Conservation (phyloP, 2,329 filamentous ascomycete genomes). For the Biscogniauxia sp. region DNA sequence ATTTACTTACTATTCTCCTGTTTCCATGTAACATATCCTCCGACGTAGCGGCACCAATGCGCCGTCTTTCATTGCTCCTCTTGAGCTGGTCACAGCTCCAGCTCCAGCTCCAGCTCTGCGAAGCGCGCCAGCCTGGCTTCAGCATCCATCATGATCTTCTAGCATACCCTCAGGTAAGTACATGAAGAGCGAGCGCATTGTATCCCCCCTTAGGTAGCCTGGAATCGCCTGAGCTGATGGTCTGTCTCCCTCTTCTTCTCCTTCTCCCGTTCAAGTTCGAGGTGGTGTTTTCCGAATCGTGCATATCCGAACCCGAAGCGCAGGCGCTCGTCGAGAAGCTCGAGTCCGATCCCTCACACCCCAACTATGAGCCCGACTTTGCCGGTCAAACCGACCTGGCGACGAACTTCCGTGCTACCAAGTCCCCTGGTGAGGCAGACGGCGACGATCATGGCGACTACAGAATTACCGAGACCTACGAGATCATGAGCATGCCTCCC, state of each 20-base stretch:
- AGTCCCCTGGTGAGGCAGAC: conserved; percentile 20
- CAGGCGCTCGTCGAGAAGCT: conserved; percentile 55
- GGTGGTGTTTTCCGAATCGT: conserved; percentile 70
- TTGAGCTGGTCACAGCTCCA: conserved; percentile 33
- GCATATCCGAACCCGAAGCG: conserved; percentile 70
- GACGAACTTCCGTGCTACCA: conserved; percentile 24
- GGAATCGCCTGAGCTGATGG: conserved; percentile 2
- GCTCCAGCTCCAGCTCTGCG: conserved; percentile 45
- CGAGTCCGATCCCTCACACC: conserved; percentile 40
- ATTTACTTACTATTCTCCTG: conserved; percentile 10
- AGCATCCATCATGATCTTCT: conserved; percentile 87
- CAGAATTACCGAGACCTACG: conserved; percentile 54
- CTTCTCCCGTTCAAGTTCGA: conserved; percentile 64
- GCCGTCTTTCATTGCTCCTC: conserved; percentile 45
- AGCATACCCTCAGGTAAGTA: conserved; percentile 76
- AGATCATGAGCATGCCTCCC: conserved; percentile 69
- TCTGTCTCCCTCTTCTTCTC: neutral
- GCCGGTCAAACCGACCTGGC: conserved; percentile 31
- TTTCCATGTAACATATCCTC: conserved; percentile 34
- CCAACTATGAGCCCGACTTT: conserved; percentile 33
- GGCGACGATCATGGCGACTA: conserved; percentile 31
- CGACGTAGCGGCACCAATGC: conserved; percentile 47
- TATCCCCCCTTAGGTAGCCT: neutral
- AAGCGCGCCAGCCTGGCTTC: conserved; percentile 59
- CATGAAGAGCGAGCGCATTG: neutral